Conservation (phyloP, 805 yeast species). For the Yamadazyma olivae region DNA sequence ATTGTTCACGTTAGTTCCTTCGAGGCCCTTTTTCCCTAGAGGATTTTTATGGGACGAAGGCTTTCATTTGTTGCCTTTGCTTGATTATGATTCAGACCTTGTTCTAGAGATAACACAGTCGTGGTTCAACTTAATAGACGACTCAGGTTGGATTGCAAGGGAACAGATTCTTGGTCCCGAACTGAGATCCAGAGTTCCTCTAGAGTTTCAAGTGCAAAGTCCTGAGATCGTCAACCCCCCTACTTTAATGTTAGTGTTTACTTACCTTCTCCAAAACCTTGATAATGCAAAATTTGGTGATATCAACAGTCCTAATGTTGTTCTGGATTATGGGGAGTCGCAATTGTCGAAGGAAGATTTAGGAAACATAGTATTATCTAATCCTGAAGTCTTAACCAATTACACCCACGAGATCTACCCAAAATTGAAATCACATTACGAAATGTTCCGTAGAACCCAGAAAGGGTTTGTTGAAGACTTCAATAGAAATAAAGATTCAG, state of each 20-base stretch:
- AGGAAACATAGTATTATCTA: slow-evolving; percentile 51
- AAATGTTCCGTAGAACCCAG: slow-evolving; percentile 84
- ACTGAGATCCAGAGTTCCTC: slow-evolving; percentile 84
- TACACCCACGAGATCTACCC: slow-evolving; percentile 74
- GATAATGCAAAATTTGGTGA: slow-evolving; percentile 18
- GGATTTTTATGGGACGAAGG: slow-evolving; percentile 99
- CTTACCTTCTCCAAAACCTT: slow-evolving; percentile 45
- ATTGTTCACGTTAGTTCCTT: slow-evolving; percentile 81
- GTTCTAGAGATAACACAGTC: slow-evolving; percentile 76
- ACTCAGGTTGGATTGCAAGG: slow-evolving; percentile 94
- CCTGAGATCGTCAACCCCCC: slow-evolving; percentile 96
- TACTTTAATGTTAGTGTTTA: slow-evolving; percentile 74
- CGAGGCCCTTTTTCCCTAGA: slow-evolving; percentile 91
- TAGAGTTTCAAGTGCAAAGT: slow-evolving; percentile 77
- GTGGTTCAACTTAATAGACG: slow-evolving; percentile 86
- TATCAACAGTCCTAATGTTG: slow-evolving; percentile 26
- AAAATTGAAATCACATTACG: slow-evolving; percentile 68
- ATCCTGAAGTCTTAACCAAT: slow-evolving; percentile 56
- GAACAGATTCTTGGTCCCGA: slow-evolving; percentile 93
- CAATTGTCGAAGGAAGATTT: slow-evolving; percentile 20
- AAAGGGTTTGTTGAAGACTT: slow-evolving; percentile 70
- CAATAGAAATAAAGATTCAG: slow-evolving; percentile 50
- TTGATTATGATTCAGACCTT: slow-evolving; percentile 80
- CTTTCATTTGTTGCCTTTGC: slow-evolving; percentile 79
- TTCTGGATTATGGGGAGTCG: slow-evolving; percentile 16